Evolutionary conservation across 2,329 filamentous ascomycete genomes (phyloP), one percentile per base, ranked within the genome.

Genomic region (Dactylellina cionopaga): DNA sequence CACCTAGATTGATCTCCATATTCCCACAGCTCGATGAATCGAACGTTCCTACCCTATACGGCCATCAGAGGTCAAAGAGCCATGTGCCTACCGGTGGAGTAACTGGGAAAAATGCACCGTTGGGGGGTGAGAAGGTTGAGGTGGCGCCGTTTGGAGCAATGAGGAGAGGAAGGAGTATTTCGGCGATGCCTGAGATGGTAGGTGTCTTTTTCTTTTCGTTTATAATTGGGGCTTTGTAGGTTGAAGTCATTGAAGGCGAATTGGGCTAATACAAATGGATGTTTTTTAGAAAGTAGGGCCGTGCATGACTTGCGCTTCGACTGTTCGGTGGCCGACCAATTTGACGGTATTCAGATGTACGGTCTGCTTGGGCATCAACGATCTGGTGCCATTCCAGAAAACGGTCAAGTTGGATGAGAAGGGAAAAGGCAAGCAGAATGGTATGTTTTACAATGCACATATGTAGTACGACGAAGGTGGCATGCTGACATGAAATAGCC

Each of bases 291-390:
- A 84, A 25, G 89, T 87, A 29, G 90, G 91, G 19, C 88, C 87
- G 76, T 96, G 92, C 79, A 92, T 94, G 86, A 93, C 92, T 31
- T 96, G 92, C 80, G 90, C 89, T 77, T 90, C 90, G 60, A 86
- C 88, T 63, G 89, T 96, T 75, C 86, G 90, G 64, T 96, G 92
- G 89, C 92, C 92, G 1, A 86, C 85, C 74, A 86, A 89, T 58
- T 81, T 92, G 73, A 86, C 86, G 33, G 86, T 89, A 35, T 96
- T 95, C 80, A 86, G 92, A 76, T 96, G 92, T 80, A 90, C 90
- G 41, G 89, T 91, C 60, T 96, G 92, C 80, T 82, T 91, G 77
- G 95, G 90, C 15, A 88, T 96, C 78, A 96, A 96, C 78, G 92
- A 96, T 78, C 80, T 96, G 56, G 83, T 85, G 70, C 84, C 84